Base-by-base conservation (phyloP, 257 asterid species). In the Solanum piurae region DNA sequence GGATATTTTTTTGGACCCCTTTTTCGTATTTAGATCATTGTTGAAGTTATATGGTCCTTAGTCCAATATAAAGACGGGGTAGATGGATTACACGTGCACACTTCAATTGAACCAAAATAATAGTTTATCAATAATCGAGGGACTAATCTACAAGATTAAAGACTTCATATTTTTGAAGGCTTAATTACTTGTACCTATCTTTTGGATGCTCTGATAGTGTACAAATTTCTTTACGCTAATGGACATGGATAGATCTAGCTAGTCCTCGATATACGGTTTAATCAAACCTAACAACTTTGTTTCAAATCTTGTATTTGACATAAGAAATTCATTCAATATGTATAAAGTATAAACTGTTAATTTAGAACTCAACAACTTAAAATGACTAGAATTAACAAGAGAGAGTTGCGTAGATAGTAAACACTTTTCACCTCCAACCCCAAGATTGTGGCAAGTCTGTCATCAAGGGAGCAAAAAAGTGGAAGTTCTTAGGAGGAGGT, bases 211-310 rank as follows among this genome's bases (percentile, higher is more conserved):
- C 2, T 7, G 0, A 29, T 69, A 29, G 38, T 29, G n/a, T 31
- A 31, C 6, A 0, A 29, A 14, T 29, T 29, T 69, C 12, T 0
- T 7, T 16, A 71, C n/a, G 0, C 21, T 71, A 4, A 31, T 14
- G 12, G 12, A 14, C 34, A 71, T 3, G n/a, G n/a, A 5, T 14
- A 18, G 0, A 31, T 6, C 6, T 31, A 7, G 6, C 20, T 31
- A 31, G 12, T 7, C 38, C 0, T 71, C 3, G 7, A 31, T 2
- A 14, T 7, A 71, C 12, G 1, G 12, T 71, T 71, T 4, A 5
- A 21, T 1, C 40, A 3, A 72, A 20, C 14, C 3, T 3, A 18
- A 0, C 11, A 18, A 72, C 8, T 18, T 72, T 34, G 4, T 5
- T 72, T 18, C 1, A 16, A 18, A 72, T 9, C 12, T 0, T 18